Evolutionary conservation across 1,284 basidiomycete genomes (phyloP).

Genomic region (Agaricales sp.): DNA sequence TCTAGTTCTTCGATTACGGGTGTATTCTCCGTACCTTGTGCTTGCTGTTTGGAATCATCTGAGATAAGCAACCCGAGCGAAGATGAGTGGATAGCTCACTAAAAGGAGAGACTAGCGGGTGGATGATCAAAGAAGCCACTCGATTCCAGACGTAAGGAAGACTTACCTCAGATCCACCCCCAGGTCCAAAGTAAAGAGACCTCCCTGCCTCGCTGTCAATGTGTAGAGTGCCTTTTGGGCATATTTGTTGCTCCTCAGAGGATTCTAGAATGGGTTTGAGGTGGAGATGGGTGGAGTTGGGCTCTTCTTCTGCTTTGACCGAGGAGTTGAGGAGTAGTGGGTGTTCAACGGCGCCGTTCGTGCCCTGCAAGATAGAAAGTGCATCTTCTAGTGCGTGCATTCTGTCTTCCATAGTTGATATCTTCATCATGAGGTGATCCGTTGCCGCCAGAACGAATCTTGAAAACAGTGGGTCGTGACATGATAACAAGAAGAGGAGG

Average conservation of each 20-base stretch:
- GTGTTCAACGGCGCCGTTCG: constrained; percentile 24
- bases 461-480: constrained; percentile 5
- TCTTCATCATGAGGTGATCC: constrained; percentile 33
- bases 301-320: constrained; percentile 13
- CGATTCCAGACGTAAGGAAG: not conserved
- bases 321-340: constrained; percentile 20
- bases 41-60: not conserved
- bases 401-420: constrained; percentile 31
- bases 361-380: constrained; percentile 30
- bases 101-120: not conserved
- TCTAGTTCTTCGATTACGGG: constrained; percentile 21
- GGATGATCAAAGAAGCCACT: not conserved
- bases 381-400: constrained; percentile 41
- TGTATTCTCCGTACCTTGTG: constrained; percentile 7
- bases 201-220: constrained; percentile 7
- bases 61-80: constrained; percentile 10
- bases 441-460: constrained; percentile 41
- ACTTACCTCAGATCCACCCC: constrained; percentile 13
- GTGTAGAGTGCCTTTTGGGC: constrained; percentile 11
- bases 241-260: constrained; percentile 5
- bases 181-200: constrained; percentile 3
- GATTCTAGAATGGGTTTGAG: constrained; percentile 9
- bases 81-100: constrained; percentile 2
- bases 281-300: constrained; percentile 1
- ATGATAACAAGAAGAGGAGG: no score